Evolutionary conservation across 2,329 filamentous ascomycete species (phyloP).

Genomic region (Scedosporium apiospermum): DNA sequence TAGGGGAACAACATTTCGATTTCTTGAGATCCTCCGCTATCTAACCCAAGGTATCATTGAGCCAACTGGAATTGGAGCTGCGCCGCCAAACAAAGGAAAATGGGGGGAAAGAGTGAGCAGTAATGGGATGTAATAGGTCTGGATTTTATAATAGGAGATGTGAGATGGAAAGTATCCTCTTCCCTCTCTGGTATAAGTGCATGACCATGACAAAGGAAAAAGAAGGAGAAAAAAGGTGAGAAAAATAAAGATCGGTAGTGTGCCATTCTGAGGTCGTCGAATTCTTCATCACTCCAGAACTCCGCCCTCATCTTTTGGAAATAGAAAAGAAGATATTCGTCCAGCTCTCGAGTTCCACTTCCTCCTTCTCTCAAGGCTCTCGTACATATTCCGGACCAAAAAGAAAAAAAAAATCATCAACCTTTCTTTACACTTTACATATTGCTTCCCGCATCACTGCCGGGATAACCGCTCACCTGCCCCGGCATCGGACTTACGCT

Average conservation of each 20-base stretch:
- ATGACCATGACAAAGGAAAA: not conserved
- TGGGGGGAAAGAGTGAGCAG: not conserved
- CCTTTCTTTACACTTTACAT: not conserved
- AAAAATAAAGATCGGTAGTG: not conserved
- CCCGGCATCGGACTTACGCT: constrained; percentile 23
- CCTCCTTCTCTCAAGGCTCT: not conserved
- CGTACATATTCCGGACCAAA: not conserved
- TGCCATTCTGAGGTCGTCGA: not conserved
- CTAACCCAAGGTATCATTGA: constrained; percentile 7
- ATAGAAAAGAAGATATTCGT: not conserved
- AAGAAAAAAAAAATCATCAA: not conserved
- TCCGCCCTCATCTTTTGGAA: not conserved
- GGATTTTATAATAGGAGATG: not conserved
- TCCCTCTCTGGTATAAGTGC: constrained; percentile 1
- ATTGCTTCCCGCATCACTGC: constrained; percentile 7
- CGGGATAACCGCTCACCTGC: constrained; percentile 6
- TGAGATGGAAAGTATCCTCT: not conserved
- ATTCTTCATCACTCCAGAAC: constrained; percentile 1
- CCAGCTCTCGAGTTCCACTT: not conserved
- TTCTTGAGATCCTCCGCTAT: not conserved
- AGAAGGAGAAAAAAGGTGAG: not conserved
- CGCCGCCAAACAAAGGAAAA: not conserved
- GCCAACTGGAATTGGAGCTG: not conserved
- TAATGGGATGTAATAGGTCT: not conserved
- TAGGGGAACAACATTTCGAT: not conserved